Base-by-base conservation (phyloP, 1,139 yeast genomes). In the Candida sp. region DNA sequence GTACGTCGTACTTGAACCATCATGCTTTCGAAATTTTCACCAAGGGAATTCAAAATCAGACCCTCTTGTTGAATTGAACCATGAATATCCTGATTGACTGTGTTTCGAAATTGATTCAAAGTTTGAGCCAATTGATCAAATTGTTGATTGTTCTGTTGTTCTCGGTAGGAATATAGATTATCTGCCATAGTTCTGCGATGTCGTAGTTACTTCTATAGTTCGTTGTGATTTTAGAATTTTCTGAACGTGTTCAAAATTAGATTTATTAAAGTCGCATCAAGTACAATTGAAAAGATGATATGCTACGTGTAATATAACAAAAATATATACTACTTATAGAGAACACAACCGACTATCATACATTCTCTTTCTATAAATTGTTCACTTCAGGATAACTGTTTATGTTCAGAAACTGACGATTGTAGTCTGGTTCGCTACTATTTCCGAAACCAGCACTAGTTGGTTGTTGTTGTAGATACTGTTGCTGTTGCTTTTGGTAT, bases 1-100 rank as follows among this genome's bases (percentile, higher is more conserved):
- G 96, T 81, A 47, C 82, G 68, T 50, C 78, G 81, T 12, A 91
- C 79, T 54, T 78, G 81, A 19, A 71, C 72, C 64, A 81, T 70
- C 54, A 89, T 64, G 35, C 75, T 68, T 47, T 82, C 75, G 63
- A 91, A 81, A 39, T 86, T 77, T 48, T 80, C 80, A 43, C 76
- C 73, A 36, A 85, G 60, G 21, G 72, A 65, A 53, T 82, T 85
- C 43, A 90, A 68, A 30, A 82, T 61, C 65, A 66, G 71, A 47
- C 58, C 61, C 49, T 73, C 78, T 48, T 66, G 75, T 47, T 68
- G 73, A 4, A 73, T 63, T 21, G 66, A 56, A 1, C 73, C 74
- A 51, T 70, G 73, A 22, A 73, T 73, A 46, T 73, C 79, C 41
- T 68, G 60, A 45, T 67, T 70, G 5, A 73, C 76, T 0, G 77